Conservation (phyloP, 345 rosid species). For the Rhodamnia rubescens region DNA sequence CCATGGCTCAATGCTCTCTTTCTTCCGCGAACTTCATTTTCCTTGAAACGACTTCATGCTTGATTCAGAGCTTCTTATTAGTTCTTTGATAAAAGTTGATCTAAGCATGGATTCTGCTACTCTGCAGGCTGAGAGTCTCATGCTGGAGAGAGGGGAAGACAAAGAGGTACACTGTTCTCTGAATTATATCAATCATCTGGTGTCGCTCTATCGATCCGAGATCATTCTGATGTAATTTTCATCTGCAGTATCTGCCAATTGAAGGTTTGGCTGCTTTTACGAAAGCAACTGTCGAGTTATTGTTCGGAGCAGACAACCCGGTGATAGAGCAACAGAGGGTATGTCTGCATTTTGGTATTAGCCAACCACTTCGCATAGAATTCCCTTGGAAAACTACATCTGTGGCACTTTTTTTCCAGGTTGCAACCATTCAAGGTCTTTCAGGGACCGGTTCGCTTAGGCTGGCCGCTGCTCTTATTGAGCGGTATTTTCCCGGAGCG, state of each 20-base stretch:
- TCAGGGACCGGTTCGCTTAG: slow-evolving; percentile 96
- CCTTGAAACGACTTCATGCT: not conserved
- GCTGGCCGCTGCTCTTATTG: slow-evolving; percentile 84
- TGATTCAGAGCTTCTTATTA: not conserved
- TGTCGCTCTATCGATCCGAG: not conserved
- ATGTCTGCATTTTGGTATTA: slow-evolving; percentile 16
- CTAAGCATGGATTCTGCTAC: not conserved
- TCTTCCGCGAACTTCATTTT: not conserved
- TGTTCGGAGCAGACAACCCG: slow-evolving; percentile 72
- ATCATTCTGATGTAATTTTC: not conserved
- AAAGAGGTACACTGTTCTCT: slow-evolving; percentile 56
- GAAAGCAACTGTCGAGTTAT: slow-evolving; percentile 80
- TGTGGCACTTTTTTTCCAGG: slow-evolving; percentile 22
- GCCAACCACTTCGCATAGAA: not conserved
- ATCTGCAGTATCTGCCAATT: slow-evolving; percentile 86
- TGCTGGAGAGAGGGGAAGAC: slow-evolving; percentile 87
- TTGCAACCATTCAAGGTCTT: slow-evolving; percentile 97
- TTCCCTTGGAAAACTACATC: not conserved
- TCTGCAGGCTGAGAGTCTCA: slow-evolving; percentile 71
- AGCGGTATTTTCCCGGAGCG: slow-evolving; percentile 86
- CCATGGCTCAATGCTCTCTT: not conserved
- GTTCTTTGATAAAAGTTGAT: not conserved
- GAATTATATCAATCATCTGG: not conserved
- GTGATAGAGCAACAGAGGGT: slow-evolving; percentile 66
- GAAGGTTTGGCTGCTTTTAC: slow-evolving; percentile 93